Evolutionary conservation across 345 rosid species (phyloP), one percentile per base, ranked within the genome.

Genomic region (Brassica juncea): DNA sequence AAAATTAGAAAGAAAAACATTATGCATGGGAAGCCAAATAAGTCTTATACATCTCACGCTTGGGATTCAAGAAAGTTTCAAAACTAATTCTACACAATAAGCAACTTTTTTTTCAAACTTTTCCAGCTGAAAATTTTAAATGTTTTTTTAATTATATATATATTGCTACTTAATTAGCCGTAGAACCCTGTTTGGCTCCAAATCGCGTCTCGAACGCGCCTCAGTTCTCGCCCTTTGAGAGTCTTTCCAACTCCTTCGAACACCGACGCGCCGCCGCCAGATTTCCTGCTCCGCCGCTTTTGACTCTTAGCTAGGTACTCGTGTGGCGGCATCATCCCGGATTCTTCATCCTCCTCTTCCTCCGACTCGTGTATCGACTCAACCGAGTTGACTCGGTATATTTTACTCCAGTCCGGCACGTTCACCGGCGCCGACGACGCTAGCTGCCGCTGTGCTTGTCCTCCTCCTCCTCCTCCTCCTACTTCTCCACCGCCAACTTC

Each of bases 371-470:
- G 93, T 71, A 92, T 73, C 72, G 95, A 92, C 85, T 90, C 99
- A 0, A 85, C 94, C 67, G 99, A 94, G 84, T 89, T 77, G 1
- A 87, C 94, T 32, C 92, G 85, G 77, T 88, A 87, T 2, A 94
- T 90, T 87, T 90, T 86, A 85, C 96, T 89, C 99, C 99, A 94
- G 64, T 93, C 96, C 30, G 99, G 99, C 19, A 94, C 97, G 86
- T 92, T 87, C 74, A 94, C 77, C 6, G 99, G 99, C 8, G 92
- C 97, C 54, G 99, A 94, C 30, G 91, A 77, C 11, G 79, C 82
- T 6, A 84, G 42, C 55, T 81, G 73, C 49, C 81, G 4, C 34
- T 59, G 68, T 0, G 1, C 3, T 7, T 35, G 28, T 4, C 68
- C 77, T 63, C 68, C 70, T 23, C 31, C 83, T 3, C 28, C 75